A percentile compares a stretch with the other conserved stretches of the same genome.
phyloP scores from a whole-genome alignment of 345 rosid species.

The Nasturtium officinale region DNA sequence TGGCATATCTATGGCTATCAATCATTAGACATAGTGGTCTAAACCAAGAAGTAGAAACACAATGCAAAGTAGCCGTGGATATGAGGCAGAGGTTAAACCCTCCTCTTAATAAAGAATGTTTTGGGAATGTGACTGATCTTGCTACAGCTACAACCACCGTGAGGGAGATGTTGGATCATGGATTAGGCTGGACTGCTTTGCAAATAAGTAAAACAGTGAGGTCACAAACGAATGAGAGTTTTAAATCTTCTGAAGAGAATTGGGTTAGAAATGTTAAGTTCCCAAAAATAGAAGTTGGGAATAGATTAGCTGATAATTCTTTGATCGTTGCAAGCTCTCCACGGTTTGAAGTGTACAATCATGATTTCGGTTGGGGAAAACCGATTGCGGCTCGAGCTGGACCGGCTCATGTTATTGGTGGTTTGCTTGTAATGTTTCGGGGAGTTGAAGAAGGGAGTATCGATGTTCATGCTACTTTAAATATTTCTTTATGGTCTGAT shows the following conservation, averaged over 20 bases:
- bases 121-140: slow-evolving; percentile 20
- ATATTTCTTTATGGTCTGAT: slow-evolving; percentile 29
- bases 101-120: slow-evolving; percentile 22
- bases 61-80: slow-evolving; percentile 34
- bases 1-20: slow-evolving; percentile 39
- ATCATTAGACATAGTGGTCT: slow-evolving; percentile 15
- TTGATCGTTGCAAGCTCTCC: slow-evolving; percentile 48
- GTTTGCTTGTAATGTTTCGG: slow-evolving; percentile 14
- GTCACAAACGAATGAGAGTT: slow-evolving; percentile 27
- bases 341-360: slow-evolving; percentile 45
- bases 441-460: slow-evolving; percentile 31
- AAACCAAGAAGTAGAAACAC: slow-evolving; percentile 8
- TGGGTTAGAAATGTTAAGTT: slow-evolving; percentile 9
- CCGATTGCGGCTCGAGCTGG: slow-evolving; percentile 31
- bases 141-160: slow-evolving; percentile 19
- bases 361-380: slow-evolving; percentile 54
- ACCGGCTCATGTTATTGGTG: slow-evolving; percentile 21
- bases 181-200: slow-evolving; percentile 35
- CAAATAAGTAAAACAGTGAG: slow-evolving; percentile 22
- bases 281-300: slow-evolving; percentile 6
- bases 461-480: slow-evolving; percentile 22
- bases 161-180: slow-evolving; percentile 32
- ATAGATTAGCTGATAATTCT: slow-evolving; percentile 12
- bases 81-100: slow-evolving; percentile 34
- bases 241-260: slow-evolving; percentile 22